Conservation (phyloP, 352 stramenopile genomes). For the Phytophthora melonis region DNA sequence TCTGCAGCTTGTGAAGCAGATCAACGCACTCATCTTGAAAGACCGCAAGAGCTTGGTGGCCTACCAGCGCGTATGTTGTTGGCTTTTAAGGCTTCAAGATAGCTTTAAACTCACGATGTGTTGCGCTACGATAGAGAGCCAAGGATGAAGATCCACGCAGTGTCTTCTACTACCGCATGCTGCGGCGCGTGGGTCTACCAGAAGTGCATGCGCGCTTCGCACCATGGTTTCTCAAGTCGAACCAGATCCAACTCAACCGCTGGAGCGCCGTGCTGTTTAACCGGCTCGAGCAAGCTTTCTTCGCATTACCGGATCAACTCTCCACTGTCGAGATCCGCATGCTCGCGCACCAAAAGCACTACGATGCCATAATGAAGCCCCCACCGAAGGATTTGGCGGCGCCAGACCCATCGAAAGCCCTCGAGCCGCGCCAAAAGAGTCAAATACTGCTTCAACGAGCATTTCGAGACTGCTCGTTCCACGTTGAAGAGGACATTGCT, state of each 20-base stretch:
- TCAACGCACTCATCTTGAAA: conserved; percentile 70
- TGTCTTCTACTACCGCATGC: conserved; percentile 83
- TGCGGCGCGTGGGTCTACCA: conserved; percentile 71
- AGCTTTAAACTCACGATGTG: background rate
- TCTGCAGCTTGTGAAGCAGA: conserved; percentile 72
- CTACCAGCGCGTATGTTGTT: conserved; percentile 56
- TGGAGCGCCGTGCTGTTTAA: conserved; percentile 77
- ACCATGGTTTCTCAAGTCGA: conserved; percentile 83
- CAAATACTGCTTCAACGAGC: conserved; percentile 66
- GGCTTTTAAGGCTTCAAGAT: background rate
- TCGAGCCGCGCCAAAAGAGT: conserved; percentile 63
- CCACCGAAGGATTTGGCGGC: conserved; percentile 14
- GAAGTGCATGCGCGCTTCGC: conserved; percentile 79
- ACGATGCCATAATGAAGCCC: conserved; percentile 51
- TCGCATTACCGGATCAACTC: conserved; percentile 55
- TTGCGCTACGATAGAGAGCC: conserved; percentile 47
- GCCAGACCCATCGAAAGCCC: conserved; percentile 8
- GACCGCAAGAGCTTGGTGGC: conserved; percentile 57
- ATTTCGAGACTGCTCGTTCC: conserved; percentile 79
- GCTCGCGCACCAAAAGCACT: conserved; percentile 59
- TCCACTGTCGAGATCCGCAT: conserved; percentile 75
- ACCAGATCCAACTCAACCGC: conserved; percentile 73
- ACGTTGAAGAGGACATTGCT: conserved; percentile 44
- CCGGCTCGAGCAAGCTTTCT: conserved; percentile 73
- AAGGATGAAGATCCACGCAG: conserved; percentile 75